Base-by-base conservation (phyloP, 2,329 filamentous ascomycete genomes). In the Penicillium capsulatum region DNA sequence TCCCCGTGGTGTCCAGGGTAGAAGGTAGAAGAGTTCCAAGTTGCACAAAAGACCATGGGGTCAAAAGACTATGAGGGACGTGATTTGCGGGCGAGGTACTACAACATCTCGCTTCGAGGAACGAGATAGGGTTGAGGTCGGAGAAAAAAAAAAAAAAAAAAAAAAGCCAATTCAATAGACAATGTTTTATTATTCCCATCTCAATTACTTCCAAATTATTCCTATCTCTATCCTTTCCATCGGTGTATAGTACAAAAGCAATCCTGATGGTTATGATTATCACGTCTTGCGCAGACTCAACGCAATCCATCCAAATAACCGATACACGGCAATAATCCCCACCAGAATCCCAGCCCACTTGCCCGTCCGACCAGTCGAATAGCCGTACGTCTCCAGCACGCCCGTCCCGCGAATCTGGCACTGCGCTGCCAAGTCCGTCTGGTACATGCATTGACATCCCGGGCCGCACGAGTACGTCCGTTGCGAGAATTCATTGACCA, bases 401-500 rank as follows among this genome's bases (percentile, higher is more conserved):
- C 74, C 84, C 31, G 74, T 77, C 0, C 87, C 88, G 3, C 76
- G 73, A 49, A 92, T 86, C 62, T 78, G 67, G 55, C 88, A 89
- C 59, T 84, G 65, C 20, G 69, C 58, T 28, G 75, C 75, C 42
- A 89, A 59, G 45, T 75, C 71, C 4, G 76, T 83, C 26, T 74
- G 64, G 61, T 83, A 92, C 77, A 86, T 83, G 67, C 87, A 94
- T 28, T 74, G 72, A 52, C 80, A 88, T 0, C 63, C 64, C 0
- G 58, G 45, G 47, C 72, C 65, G 58, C 86, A 91, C 3, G 65
- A 60, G 61, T 86, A 94, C 3, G 69, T 74, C 10, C 85, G 71
- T 13, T 75, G 50, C 1, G 70, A 69, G 60, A 94, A 92, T 67
- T 94, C 86, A 57, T 92, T 94, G 37, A 91, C 81, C 86, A 94